A percentile compares a stretch with the other conserved stretches of the same genome.
These are phyloP conservation scores for Trifolium pratense DNA, from an alignment of 306 rosid genomes.

Conservation along the genomic window DNA sequence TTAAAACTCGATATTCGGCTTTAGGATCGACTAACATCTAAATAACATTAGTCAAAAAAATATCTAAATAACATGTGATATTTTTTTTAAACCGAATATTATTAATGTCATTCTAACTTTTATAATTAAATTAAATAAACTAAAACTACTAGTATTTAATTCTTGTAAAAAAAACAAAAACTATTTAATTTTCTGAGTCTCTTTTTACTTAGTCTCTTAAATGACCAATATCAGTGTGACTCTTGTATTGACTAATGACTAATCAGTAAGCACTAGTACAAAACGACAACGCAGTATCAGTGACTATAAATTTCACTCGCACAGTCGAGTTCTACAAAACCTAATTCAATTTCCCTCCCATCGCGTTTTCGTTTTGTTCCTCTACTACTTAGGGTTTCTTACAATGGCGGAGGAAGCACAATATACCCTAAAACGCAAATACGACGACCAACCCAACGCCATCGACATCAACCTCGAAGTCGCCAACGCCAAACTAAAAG, in stretches of 20 bases:
- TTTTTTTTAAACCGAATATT: no score
- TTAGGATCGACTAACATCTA: no score
- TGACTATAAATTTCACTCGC: not conserved
- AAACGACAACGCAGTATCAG: not conserved
- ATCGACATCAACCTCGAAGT: constrained; percentile 64
- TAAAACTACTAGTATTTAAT: no score
- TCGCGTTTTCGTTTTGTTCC: not conserved
- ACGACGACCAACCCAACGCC: constrained; percentile 69
- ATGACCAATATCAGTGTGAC: not conserved
- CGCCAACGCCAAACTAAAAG: constrained; percentile 78
- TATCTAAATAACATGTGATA: no score
- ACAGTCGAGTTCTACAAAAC: not conserved
- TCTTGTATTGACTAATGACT: not conserved
- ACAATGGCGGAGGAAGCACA: constrained; percentile 47
- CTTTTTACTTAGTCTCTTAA: not conserved
- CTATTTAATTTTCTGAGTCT: no score
- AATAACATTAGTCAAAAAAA: no score
- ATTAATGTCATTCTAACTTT: no score
- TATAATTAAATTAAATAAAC: no score
- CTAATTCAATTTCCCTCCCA: not conserved
- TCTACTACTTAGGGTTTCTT: constrained; percentile 24
- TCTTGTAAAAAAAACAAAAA: no score
- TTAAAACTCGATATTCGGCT: no score
- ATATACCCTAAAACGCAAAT: constrained; percentile 73
- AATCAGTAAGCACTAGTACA: not conserved